phyloP scores from a whole-genome alignment of 352 stramenopile genomes.

The Pythium phragmitis region DNA sequence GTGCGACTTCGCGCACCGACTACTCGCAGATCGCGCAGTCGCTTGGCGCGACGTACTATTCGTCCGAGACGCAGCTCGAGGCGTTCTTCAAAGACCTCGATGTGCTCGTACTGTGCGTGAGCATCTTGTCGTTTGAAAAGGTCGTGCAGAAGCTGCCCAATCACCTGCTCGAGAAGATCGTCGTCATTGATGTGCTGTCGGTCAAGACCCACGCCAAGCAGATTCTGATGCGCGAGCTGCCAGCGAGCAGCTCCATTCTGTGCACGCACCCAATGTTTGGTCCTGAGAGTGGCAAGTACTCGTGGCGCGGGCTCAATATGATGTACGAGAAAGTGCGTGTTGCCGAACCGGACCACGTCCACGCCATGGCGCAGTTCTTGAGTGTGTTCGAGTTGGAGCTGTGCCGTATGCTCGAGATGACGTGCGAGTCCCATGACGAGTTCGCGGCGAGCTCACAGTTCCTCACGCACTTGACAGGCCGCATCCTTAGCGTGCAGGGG shows the following conservation, averaged over 20 bases:
- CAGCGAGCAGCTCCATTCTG: conserved; percentile 90
- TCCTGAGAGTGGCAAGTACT: conserved; percentile 93
- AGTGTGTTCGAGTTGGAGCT: conserved; percentile 96
- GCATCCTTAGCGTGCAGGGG: conserved; percentile 91
- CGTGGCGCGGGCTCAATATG: conserved; percentile 94
- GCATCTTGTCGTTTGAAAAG: conserved; percentile 77
- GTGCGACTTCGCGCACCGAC: conserved; percentile 85
- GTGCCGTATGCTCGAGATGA: conserved; percentile 97
- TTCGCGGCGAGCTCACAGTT: conserved; percentile 98
- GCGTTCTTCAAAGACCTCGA: conserved; percentile 92
- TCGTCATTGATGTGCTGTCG: conserved; percentile 97
- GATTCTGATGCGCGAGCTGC: conserved; percentile 90
- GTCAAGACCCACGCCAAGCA: conserved; percentile 98
- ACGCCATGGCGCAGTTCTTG: conserved; percentile 90
- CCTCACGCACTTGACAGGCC: conserved; percentile 96
- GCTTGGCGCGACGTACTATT: conserved; percentile 65
- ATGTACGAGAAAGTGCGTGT: conserved; percentile 96
- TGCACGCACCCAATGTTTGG: conserved; percentile 99
- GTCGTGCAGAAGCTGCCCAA: conserved; percentile 63
- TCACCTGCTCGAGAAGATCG: conserved; percentile 75
- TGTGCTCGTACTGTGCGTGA: conserved; percentile 92
- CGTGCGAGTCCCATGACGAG: conserved; percentile 95
- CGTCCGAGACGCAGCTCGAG: conserved; percentile 64
- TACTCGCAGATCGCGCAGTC: conserved; percentile 61
- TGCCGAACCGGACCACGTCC: conserved; percentile 46